Conservation (phyloP, 179 eudicot genomes). For the Amaranthus tricolor region DNA sequence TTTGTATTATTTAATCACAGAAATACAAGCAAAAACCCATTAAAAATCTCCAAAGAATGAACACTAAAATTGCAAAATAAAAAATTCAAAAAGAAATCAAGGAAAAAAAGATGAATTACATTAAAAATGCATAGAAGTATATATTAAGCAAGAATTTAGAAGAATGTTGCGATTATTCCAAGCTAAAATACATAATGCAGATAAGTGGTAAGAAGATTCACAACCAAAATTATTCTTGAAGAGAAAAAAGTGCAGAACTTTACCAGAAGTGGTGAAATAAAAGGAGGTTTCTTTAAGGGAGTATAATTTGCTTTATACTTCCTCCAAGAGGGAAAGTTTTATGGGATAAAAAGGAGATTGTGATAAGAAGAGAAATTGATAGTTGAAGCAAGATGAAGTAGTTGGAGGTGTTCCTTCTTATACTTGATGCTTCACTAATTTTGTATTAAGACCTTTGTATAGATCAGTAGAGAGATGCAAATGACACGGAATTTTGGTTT, state of each 20-base stretch:
- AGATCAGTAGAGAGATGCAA: neutral
- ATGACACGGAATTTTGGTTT: conserved; percentile 17
- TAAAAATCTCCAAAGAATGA: conserved; percentile 3
- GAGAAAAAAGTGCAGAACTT: conserved; percentile 24
- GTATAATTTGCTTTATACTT: conserved; percentile 12
- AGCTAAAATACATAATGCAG: conserved; percentile 10
- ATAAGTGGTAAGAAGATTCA: conserved; percentile 26
- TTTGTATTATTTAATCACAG: neutral
- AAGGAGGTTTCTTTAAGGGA: conserved; percentile 22
- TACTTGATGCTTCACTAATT: conserved; percentile 10
- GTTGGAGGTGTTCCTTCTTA: conserved; percentile 9
- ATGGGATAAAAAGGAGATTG: neutral
- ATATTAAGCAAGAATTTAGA: neutral
- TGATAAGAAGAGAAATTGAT: conserved; percentile 23
- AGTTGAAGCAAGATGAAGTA: conserved; percentile 18
- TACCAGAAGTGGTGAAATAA: conserved; percentile 28
- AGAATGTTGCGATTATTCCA: conserved; percentile 25
- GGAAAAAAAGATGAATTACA: neutral
- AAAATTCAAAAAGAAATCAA: too few relatives aligned
- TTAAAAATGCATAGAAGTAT: conserved; percentile 23
- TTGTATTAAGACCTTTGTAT: conserved; percentile 10
- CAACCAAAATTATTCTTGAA: conserved; percentile 12
- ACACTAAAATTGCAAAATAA: too few relatives aligned
- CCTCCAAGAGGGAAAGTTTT: neutral
- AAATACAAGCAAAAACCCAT: conserved; percentile 14